phyloP scores from a whole-genome alignment of 2,329 filamentous ascomycete genomes.

The Xylaria sp. region DNA sequence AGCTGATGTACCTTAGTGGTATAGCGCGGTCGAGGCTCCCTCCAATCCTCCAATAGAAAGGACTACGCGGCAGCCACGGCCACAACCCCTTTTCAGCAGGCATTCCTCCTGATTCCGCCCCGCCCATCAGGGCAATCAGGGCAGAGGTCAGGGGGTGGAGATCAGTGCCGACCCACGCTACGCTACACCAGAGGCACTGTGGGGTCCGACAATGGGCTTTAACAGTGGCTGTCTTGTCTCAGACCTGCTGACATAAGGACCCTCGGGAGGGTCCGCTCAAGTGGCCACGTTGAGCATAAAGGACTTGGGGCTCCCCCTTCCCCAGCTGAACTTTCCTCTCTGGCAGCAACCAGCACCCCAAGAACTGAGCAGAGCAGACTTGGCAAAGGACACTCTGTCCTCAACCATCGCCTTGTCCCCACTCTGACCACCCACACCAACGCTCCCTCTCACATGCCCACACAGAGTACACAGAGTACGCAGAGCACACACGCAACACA shows the following conservation, averaged over 20 bases:
- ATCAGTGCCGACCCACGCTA: not conserved
- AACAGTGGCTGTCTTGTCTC: slow-evolving; percentile 31
- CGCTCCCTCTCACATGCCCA: not conserved
- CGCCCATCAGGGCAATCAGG: slow-evolving; percentile 25
- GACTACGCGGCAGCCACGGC: slow-evolving; percentile 20
- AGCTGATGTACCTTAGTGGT: not conserved
- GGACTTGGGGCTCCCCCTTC: slow-evolving; percentile 24
- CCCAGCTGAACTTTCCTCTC: not conserved
- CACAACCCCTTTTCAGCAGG: slow-evolving; percentile 17
- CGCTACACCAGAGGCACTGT: not conserved
- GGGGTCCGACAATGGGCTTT: slow-evolving; percentile 6
- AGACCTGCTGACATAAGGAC: slow-evolving; percentile 31
- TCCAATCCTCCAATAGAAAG: slow-evolving; percentile 24
- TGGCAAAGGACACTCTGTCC: slow-evolving; percentile 44
- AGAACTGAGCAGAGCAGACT: slow-evolving; percentile 4
- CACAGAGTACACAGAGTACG: not conserved
- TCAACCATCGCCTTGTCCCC: slow-evolving; percentile 23
- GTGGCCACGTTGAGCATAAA: slow-evolving; percentile 44
- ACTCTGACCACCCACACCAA: slow-evolving; percentile 11
- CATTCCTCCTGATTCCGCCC: slow-evolving; percentile 35
- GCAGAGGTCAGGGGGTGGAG: slow-evolving; percentile 1
- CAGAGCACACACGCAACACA: slow-evolving; percentile 4
- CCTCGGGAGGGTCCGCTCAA: not conserved
- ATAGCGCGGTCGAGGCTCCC: not conserved
- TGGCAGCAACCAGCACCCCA: not conserved